Conservation (phyloP, 177 flowering plant species). For the Vitis hybrid region DNA sequence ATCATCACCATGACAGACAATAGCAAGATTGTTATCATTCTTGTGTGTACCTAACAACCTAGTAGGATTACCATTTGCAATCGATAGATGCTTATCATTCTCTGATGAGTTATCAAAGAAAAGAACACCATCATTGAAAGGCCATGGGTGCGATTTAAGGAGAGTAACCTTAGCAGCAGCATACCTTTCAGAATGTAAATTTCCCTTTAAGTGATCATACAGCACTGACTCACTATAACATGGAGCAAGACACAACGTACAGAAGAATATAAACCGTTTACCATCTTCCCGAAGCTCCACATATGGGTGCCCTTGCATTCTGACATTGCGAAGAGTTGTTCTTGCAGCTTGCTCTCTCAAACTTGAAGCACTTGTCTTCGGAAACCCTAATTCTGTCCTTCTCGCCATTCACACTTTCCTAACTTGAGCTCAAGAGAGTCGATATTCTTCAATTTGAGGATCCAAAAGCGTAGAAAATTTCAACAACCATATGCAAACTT, state of each 20-base stretch:
- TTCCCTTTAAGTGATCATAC: slow-evolving; percentile 74
- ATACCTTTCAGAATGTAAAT: slow-evolving; percentile 59
- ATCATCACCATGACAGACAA: slow-evolving; percentile 34
- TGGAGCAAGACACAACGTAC: slow-evolving; percentile 73
- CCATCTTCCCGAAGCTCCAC: slow-evolving; percentile 82
- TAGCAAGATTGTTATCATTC: slow-evolving; percentile 33
- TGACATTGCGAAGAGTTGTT: slow-evolving; percentile 54
- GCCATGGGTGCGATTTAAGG: slow-evolving; percentile 78
- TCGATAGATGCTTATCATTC: slow-evolving; percentile 20
- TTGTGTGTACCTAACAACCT: slow-evolving; percentile 23
- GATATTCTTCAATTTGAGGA: too few species aligned
- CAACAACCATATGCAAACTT: too few species aligned
- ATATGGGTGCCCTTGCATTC: slow-evolving; percentile 68
- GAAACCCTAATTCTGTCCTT: slow-evolving; percentile 45
- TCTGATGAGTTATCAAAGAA: slow-evolving; percentile 59
- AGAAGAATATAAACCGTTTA: slow-evolving; percentile 73
- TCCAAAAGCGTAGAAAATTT: too few species aligned
- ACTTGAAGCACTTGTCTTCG: slow-evolving; percentile 32
- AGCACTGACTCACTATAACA: slow-evolving; percentile 71
- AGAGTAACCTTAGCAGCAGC: slow-evolving; percentile 69
- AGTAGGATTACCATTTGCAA: slow-evolving; percentile 10
- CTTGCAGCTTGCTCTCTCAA: slow-evolving; percentile 60
- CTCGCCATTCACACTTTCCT: slow-evolving; percentile 44
- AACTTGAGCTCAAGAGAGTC: too few species aligned
- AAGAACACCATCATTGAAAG: slow-evolving; percentile 85